These are phyloP conservation scores for Fonsecaea pugnacius DNA, from an alignment of 2,329 filamentous ascomycete species.

Conservation along the genomic window DNA sequence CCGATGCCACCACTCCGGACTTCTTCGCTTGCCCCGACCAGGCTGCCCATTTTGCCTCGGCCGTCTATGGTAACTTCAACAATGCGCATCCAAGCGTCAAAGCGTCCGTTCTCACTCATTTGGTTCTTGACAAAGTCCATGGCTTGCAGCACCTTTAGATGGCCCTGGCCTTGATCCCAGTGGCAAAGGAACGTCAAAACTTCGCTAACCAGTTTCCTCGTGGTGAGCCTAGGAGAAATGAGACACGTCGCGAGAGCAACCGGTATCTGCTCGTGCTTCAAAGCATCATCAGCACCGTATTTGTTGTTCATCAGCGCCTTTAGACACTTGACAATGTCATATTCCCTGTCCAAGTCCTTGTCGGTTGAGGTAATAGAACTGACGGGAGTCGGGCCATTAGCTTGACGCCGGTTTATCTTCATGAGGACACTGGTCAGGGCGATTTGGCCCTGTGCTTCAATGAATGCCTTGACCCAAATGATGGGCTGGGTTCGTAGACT, in stretches of 20 bases:
- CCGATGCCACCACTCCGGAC: slow-evolving; percentile 93
- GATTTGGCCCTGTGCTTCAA: slow-evolving; percentile 96
- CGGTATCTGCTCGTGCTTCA: slow-evolving; percentile 86
- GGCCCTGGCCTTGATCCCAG: slow-evolving; percentile 86
- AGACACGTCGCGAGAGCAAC: slow-evolving; percentile 84
- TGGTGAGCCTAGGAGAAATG: slow-evolving; percentile 85
- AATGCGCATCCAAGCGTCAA: slow-evolving; percentile 98
- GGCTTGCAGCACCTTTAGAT: slow-evolving; percentile 89
- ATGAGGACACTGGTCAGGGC: slow-evolving; percentile 90
- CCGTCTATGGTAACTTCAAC: slow-evolving; percentile 97
- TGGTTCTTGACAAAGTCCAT: slow-evolving; percentile 88
- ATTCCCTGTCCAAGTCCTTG: slow-evolving; percentile 85
- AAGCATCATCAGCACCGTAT: slow-evolving; percentile 93
- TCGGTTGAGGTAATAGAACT: slow-evolving; percentile 64
- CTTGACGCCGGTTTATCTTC: slow-evolving; percentile 89
- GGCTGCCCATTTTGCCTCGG: slow-evolving; percentile 96
- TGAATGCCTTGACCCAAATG: slow-evolving; percentile 94
- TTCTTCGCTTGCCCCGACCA: slow-evolving; percentile 96
- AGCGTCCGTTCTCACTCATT: slow-evolving; percentile 89
- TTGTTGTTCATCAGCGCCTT: slow-evolving; percentile 99
- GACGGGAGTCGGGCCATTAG: slow-evolving; percentile 70
- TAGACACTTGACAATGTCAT: slow-evolving; percentile 96
- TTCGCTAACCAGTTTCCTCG: slow-evolving; percentile 92
- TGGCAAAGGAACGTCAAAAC: slow-evolving; percentile 95
- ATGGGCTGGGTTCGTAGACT: slow-evolving; percentile 95